These are phyloP conservation scores for Ascochyta lentis DNA, from an alignment of 2,329 filamentous ascomycete genomes.

Conservation along the genomic window DNA sequence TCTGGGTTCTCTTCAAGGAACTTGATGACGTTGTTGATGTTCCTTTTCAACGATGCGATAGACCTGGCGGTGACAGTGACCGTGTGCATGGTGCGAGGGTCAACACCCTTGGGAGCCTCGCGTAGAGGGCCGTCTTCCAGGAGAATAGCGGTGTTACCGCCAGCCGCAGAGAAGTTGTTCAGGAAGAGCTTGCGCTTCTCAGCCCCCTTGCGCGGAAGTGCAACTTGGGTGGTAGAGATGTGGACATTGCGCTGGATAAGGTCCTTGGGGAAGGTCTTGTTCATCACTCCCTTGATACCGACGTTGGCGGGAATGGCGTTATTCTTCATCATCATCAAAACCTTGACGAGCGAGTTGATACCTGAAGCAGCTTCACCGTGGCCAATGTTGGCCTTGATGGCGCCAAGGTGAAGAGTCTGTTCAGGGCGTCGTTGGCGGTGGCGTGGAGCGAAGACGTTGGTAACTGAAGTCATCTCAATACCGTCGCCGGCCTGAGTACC, in stretches of 20 bases:
- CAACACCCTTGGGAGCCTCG: conserved; percentile 50
- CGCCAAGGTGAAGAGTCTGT: conserved; percentile 60
- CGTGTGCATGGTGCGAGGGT: conserved; percentile 56
- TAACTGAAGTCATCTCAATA: conserved; percentile 81
- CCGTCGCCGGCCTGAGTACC: conserved; percentile 86
- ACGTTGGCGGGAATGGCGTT: conserved; percentile 62
- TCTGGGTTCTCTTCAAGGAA: conserved; percentile 55
- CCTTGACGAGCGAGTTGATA: conserved; percentile 61
- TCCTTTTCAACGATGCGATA: conserved; percentile 59
- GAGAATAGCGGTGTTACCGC: conserved; percentile 61
- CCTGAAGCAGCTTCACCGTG: conserved; percentile 63
- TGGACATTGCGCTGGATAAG: conserved; percentile 60
- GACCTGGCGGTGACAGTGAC: conserved; percentile 60
- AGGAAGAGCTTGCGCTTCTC: conserved; percentile 59
- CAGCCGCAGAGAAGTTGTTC: conserved; percentile 62
- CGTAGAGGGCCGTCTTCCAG: conserved; percentile 58
- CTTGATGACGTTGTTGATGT: conserved; percentile 56
- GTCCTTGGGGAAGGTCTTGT: conserved; percentile 63
- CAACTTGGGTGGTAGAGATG: conserved; percentile 56
- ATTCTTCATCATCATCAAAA: conserved; percentile 62
- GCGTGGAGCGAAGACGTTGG: conserved; percentile 65
- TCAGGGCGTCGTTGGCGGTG: conserved; percentile 58
- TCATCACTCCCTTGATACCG: conserved; percentile 62
- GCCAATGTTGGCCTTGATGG: conserved; percentile 63
- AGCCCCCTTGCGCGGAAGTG: conserved; percentile 56